Percentiles rank a stretch among this genome's conserved stretches.
Evolutionary conservation across 2,329 filamentous ascomycete genomes (phyloP).

Genomic region (Claviceps fusiformis): DNA sequence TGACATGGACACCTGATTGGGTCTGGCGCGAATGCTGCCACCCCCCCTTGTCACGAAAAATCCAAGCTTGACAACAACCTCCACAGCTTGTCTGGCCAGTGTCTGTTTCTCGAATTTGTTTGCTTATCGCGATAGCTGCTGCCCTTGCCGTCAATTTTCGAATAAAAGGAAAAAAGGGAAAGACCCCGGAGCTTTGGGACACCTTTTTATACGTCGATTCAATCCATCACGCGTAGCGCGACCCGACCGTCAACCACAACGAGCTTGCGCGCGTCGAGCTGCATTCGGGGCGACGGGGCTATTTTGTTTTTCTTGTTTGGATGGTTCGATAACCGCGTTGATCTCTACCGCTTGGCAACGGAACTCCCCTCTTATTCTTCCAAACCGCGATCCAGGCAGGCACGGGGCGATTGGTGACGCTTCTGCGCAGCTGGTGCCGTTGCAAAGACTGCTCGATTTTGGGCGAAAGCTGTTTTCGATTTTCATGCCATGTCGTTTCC

Average conservation of each 20-base stretch:
- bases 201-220: background rate
- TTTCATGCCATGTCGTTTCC: slow-evolving; percentile 38
- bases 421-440: background rate
- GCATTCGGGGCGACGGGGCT: background rate
- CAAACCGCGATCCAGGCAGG: background rate
- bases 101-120: background rate
- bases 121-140: background rate
- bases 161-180: background rate
- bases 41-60: slow-evolving; percentile 6
- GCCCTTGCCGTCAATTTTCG: background rate
- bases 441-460: background rate
- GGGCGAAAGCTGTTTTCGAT: slow-evolving; percentile 3
- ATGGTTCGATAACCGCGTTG: slow-evolving; percentile 6
- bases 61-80: slow-evolving; percentile 6
- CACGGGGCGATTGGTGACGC: slow-evolving; percentile 1
- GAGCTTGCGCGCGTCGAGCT: background rate
- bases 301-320: background rate
- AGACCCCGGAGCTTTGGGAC: background rate
- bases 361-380: background rate
- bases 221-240: background rate
- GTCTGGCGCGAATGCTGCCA: slow-evolving; percentile 15
- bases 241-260: background rate
- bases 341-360: background rate
- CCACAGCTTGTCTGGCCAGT: background rate
- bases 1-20: slow-evolving; percentile 14